phyloP scores from a whole-genome alignment of 2,329 filamentous ascomycete species.

The Knoxdaviesia proteae region DNA sequence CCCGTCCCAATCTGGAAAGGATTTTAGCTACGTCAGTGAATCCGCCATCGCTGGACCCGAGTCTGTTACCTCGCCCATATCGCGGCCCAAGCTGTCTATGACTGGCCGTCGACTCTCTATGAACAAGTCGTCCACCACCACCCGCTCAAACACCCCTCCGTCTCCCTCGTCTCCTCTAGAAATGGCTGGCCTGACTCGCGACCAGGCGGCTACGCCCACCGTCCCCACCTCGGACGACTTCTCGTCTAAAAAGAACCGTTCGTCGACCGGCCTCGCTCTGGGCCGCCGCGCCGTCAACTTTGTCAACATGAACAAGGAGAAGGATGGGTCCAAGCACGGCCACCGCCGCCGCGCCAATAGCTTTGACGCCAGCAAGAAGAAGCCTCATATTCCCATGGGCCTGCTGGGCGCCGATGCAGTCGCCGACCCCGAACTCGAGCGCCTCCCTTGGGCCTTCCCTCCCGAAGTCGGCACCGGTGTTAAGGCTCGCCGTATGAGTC shows the following conservation, averaged over 20 bases:
- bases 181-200: constrained; percentile 14
- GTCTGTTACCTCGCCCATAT: no score
- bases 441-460: constrained; percentile 35
- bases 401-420: not conserved
- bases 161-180: constrained; percentile 26
- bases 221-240: constrained; percentile 24
- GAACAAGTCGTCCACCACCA: constrained; percentile 22
- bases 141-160: constrained; percentile 26
- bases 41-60: not conserved
- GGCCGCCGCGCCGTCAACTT: constrained; percentile 28
- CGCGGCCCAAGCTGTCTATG: not conserved
- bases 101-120: constrained; percentile 23
- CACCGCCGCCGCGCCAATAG: constrained; percentile 22
- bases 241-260: constrained; percentile 24
- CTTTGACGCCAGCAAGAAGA: constrained; percentile 17
- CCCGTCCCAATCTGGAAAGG: not conserved
- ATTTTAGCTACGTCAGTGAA: not conserved
- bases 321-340: constrained; percentile 3
- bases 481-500: constrained; percentile 59
- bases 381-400: not conserved
- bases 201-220: constrained; percentile 9
- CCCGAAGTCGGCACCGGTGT: constrained; percentile 53
- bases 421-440: constrained; percentile 12
- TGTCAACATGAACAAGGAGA: constrained; percentile 12
- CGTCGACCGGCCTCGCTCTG: constrained; percentile 27